Base-by-base conservation (phyloP, 2,329 filamentous ascomycete genomes). In the Alternaria viburni region DNA sequence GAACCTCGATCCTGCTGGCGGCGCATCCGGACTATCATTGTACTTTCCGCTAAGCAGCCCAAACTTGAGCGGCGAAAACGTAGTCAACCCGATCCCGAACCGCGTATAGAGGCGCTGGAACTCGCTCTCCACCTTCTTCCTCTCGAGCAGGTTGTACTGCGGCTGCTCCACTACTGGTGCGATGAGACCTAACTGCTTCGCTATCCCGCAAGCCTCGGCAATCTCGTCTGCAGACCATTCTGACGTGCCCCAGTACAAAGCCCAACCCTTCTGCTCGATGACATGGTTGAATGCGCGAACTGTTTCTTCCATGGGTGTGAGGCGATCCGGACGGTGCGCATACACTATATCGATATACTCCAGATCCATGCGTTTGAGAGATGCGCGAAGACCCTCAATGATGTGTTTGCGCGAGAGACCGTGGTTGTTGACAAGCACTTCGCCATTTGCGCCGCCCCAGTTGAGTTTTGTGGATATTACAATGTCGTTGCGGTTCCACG, bases 251-350 rank as follows among this genome's bases (percentile, higher is more conserved):
- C 87, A 89, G 80, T 89, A 89, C 69, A 92, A 86, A 3, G 88
- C 88, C 82, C 90, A 88, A 63, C 90, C 90, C 3, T 84, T 85
- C 3, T 83, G 84, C 75, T 89, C 84, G 73, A 92, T 91, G 52
- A 92, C 80, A 77, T 91, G 85, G 81, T 91, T 91, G 82, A 92
- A 92, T 44, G 87, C 89, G 55, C 89, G 87, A 28, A 92, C 89
- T 0, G 86, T 88, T 80, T 92, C 90, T 76, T 91, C 89, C 81
- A 92, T 91, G 5, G 89, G 90, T 0, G 89, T 91, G 32, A 86
- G 82, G 5, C 88, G 84, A 73, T 92, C 90, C 0, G 89, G 87
- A 15, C 90, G 86, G 79, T 92, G 90, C 13, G 90, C 89, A 71
- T 90, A 91, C 69, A 92, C 84, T 43, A 92, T 80, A 71, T 92